Evolutionary conservation across 2,329 filamentous ascomycete genomes (phyloP).

Genomic region (Epichloe uncinata): DNA sequence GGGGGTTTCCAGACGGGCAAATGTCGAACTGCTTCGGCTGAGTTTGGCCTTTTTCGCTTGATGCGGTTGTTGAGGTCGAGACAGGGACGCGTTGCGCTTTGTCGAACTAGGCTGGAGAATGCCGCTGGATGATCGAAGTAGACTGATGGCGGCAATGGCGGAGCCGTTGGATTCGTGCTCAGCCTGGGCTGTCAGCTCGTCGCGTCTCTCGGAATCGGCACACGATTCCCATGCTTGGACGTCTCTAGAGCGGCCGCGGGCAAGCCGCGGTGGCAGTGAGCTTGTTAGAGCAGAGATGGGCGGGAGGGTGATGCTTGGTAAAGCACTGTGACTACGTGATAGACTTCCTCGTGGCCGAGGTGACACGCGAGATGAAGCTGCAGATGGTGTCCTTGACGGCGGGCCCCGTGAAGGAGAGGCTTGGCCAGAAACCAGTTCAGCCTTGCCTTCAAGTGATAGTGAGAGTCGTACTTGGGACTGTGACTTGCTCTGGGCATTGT

Average conservation of each 20-base stretch:
- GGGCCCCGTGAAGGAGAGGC: constrained; percentile 47
- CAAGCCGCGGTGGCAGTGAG: constrained; percentile 40
- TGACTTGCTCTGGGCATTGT: constrained; percentile 20
- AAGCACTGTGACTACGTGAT: constrained; percentile 58
- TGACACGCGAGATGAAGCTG: constrained; percentile 32
- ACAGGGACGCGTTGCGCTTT: constrained; percentile 48
- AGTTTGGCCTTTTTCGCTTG: constrained; percentile 49
- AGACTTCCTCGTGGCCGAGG: constrained; percentile 37
- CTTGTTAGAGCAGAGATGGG: constrained; percentile 40
- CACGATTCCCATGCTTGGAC: constrained; percentile 85
- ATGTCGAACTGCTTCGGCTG: constrained; percentile 45
- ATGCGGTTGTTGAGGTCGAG: constrained; percentile 18
- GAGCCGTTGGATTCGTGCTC: constrained; percentile 71
- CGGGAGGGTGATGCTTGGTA: constrained; percentile 43
- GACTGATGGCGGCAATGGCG: constrained; percentile 66
- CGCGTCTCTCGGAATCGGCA: constrained; percentile 66
- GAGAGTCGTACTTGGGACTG: constrained; percentile 58
- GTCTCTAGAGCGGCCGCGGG: constrained; percentile 68
- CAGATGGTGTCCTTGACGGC: constrained; percentile 33
- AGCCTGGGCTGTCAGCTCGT: constrained; percentile 67
- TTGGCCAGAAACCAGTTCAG: constrained; percentile 65
- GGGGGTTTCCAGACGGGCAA: constrained; percentile 41
- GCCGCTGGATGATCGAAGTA: constrained; percentile 57
- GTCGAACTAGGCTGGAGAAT: constrained; percentile 41
- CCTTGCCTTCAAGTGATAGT: constrained; percentile 78